Evolutionary conservation across 225 moss, liverwort and hornwort species (phyloP).

Genomic region (Pseudoscleropodium purum): DNA sequence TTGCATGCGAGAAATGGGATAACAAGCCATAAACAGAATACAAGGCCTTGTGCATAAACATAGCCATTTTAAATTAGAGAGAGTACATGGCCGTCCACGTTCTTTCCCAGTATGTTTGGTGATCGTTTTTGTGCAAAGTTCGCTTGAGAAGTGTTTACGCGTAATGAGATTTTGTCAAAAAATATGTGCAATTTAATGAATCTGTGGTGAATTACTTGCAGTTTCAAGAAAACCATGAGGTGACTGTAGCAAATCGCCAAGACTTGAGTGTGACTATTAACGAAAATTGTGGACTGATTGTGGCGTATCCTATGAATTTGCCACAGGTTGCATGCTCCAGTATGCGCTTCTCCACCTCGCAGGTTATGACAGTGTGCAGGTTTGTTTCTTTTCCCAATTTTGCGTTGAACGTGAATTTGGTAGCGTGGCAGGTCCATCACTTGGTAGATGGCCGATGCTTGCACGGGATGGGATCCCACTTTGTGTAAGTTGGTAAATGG

Average conservation of each 20-base stretch:
- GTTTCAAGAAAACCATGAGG: background rate
- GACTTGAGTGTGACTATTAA: background rate
- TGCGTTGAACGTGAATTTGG: background rate
- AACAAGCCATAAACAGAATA: background rate
- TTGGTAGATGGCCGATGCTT: background rate
- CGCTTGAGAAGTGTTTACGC: background rate
- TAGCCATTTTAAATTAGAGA: background rate
- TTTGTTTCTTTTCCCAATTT: background rate
- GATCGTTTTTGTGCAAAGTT: background rate
- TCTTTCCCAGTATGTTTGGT: background rate
- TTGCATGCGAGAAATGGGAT: background rate
- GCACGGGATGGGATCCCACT: background rate
- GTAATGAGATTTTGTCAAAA: background rate
- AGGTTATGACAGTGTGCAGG: conserved; percentile 78
- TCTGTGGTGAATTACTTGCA: background rate
- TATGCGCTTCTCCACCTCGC: conserved; percentile 88
- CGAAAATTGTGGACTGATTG: background rate
- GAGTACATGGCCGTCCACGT: background rate
- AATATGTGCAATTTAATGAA: background rate
- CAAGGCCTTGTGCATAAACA: background rate
- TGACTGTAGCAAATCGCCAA: background rate
- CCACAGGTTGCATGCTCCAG: conserved; percentile 67
- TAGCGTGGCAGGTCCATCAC: background rate
- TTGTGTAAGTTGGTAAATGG: background rate
- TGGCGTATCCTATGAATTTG: background rate